A percentile compares a stretch with the other conserved stretches of the same genome.
Evolutionary conservation across 78 protist genomes (phyloP).

Genomic region (Guillardia theta): DNA sequence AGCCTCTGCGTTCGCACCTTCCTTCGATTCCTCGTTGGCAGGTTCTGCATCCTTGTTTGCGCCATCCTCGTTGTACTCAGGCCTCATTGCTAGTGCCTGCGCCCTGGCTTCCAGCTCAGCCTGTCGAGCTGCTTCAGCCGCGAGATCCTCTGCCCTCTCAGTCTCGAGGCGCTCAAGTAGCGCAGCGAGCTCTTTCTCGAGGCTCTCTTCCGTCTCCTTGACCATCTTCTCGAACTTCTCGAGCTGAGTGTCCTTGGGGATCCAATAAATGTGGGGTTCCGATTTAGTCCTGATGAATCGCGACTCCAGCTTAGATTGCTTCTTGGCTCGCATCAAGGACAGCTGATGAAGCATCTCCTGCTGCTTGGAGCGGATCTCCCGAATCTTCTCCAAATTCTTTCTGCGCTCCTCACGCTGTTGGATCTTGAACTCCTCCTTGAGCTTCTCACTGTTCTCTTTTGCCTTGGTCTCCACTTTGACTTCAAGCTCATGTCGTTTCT

Average conservation of each 20-base stretch:
- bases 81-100: neutral
- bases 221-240: neutral
- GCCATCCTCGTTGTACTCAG: neutral
- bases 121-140: neutral
- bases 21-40: neutral
- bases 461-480: neutral
- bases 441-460: neutral
- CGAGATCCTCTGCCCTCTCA: neutral
- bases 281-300: neutral
- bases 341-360: neutral
- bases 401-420: conserved; percentile 9
- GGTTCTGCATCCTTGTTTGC: neutral
- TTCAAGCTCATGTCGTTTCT: neutral
- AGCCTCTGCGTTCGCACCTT: neutral
- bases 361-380: neutral
- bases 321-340: neutral
- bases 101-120: neutral
- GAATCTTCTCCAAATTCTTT: neutral
- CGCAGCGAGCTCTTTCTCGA: neutral
- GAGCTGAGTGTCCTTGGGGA: neutral
- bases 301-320: neutral
- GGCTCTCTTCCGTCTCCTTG: neutral
- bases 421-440: neutral
- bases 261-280: neutral
- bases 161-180: neutral